phyloP scores from a whole-genome alignment of 306 rosid species.

The Trifolium pratense region DNA sequence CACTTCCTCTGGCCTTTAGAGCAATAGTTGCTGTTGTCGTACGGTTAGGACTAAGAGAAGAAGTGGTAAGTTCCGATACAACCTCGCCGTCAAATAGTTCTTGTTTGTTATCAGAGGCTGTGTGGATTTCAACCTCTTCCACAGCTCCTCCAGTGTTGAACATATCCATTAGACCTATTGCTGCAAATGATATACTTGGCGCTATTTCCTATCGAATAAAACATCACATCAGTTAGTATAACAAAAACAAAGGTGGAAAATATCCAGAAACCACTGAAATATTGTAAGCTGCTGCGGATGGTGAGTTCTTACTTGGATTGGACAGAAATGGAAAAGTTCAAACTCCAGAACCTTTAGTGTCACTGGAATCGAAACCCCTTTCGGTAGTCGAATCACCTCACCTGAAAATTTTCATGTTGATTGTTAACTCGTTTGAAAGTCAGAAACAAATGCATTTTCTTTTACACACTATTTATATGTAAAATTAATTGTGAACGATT shows the following conservation, averaged over 20 bases:
- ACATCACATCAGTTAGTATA: conserved; percentile 18
- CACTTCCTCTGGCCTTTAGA: conserved; percentile 72
- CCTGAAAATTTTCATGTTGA: conserved; percentile 51
- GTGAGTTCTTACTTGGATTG: conserved; percentile 58
- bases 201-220: conserved; percentile 57
- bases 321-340: conserved; percentile 88
- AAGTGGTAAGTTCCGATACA: conserved; percentile 47
- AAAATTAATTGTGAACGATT: conserved; percentile 49
- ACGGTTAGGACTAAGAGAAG: conserved; percentile 49
- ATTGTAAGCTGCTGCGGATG: background rate
- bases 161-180: conserved; percentile 88
- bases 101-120: conserved; percentile 44
- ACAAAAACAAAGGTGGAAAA: background rate
- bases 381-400: conserved; percentile 71
- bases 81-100: conserved; percentile 56
- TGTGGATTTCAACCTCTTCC: conserved; percentile 59
- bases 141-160: conserved; percentile 80
- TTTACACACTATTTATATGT: background rate
- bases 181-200: conserved; percentile 67
- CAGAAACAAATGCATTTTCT: background rate
- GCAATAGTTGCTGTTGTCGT: conserved; percentile 53
- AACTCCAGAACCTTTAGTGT: conserved; percentile 79
- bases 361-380: conserved; percentile 82
- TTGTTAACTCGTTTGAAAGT: background rate
- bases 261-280: background rate